phyloP scores from a whole-genome alignment of 2,329 filamentous ascomycete species.

The Neofusicoccum ribis region DNA sequence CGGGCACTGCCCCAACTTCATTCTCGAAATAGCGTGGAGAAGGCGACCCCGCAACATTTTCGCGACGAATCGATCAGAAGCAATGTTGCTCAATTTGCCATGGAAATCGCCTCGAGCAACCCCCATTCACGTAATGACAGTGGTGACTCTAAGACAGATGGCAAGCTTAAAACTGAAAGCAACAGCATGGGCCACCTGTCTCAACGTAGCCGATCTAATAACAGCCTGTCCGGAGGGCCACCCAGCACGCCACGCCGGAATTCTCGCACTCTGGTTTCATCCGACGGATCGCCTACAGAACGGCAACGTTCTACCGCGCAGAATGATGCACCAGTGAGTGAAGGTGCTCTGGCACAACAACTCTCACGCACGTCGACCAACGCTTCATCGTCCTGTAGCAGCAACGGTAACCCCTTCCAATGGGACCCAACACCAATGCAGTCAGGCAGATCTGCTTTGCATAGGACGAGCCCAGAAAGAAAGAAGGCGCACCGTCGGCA shows the following conservation, averaged over 20 bases:
- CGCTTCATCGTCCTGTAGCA: conserved; percentile 41
- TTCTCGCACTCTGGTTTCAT: conserved; percentile 37
- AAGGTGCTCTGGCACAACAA: conserved; percentile 37
- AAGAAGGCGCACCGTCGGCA: conserved; percentile 46
- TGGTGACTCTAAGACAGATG: conserved; percentile 17
- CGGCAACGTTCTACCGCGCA: conserved; percentile 30
- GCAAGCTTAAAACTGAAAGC: conserved; percentile 31
- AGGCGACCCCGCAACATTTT: conserved; percentile 23
- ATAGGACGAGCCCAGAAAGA: conserved; percentile 47
- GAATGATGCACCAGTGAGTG: conserved; percentile 34
- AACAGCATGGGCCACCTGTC: not conserved
- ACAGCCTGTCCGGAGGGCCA: not conserved
- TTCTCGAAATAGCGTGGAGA: not conserved
- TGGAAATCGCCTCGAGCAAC: conserved; percentile 15
- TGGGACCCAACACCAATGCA: conserved; percentile 43
- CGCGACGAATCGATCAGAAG: conserved; percentile 25
- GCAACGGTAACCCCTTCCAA: conserved; percentile 48
- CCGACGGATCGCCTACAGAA: conserved; percentile 43
- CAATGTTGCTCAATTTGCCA: conserved; percentile 15
- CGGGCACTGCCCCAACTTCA: conserved; percentile 25
- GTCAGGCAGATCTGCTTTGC: conserved; percentile 41
- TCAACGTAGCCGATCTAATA: conserved; percentile 21
- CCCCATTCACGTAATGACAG: conserved; percentile 20
- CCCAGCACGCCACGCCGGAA: conserved; percentile 36
- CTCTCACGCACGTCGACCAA: conserved; percentile 42